Conservation (phyloP, 1,139 yeast species). For the Sugiyamaella pinicola region DNA sequence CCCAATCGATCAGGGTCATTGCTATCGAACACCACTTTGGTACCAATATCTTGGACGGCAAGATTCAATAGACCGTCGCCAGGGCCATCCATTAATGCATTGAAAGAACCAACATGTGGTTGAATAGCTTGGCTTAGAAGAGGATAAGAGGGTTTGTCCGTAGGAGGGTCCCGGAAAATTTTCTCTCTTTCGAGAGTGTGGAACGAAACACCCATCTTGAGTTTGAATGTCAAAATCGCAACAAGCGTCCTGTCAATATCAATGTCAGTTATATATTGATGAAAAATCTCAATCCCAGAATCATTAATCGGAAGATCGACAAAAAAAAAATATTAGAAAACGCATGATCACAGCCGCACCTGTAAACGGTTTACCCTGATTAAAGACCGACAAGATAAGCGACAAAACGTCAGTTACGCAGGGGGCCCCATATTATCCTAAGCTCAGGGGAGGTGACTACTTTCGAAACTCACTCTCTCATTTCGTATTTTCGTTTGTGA, state of each 20-base stretch:
- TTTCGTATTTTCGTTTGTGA: no score
- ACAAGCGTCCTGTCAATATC: no score
- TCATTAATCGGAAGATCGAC: slow-evolving; percentile 5
- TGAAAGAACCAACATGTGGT: slow-evolving; percentile 95
- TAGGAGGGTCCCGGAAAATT: slow-evolving; percentile 86
- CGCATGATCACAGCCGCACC: slow-evolving; percentile 7
- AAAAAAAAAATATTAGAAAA: slow-evolving; percentile 7
- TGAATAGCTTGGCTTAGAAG: slow-evolving; percentile 82
- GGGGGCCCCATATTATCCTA: no score
- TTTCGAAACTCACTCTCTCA: no score
- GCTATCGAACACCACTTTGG: slow-evolving; percentile 80
- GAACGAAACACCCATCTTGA: slow-evolving; percentile 51
- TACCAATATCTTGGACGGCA: slow-evolving; percentile 87
- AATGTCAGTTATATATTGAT: neutral
- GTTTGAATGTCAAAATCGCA: slow-evolving; percentile 1
- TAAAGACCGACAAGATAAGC: slow-evolving; percentile 7
- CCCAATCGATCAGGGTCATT: slow-evolving; percentile 70
- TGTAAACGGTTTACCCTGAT: neutral
- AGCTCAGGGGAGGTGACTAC: no score
- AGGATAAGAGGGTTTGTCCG: slow-evolving; percentile 80
- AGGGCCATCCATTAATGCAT: slow-evolving; percentile 85
- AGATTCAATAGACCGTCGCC: slow-evolving; percentile 82
- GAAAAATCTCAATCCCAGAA: neutral
- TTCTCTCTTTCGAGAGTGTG: slow-evolving; percentile 86
- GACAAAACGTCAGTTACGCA: no score